Evolutionary conservation across 257 asterid species (phyloP).

Genomic region (Linderniella brevidens): DNA sequence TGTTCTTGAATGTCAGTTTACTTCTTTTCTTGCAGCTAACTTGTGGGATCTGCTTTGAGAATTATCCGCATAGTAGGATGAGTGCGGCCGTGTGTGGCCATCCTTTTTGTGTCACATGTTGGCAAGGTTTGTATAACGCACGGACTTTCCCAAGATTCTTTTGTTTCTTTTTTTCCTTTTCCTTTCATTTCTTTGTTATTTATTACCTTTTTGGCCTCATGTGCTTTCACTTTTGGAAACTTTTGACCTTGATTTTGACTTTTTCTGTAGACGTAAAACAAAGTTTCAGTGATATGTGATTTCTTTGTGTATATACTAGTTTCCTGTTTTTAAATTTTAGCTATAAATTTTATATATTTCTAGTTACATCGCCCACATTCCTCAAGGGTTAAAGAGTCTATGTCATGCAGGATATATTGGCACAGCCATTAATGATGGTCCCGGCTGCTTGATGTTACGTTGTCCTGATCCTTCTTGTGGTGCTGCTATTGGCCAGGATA

Average conservation of each 20-base stretch:
- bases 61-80: constrained; percentile 19
- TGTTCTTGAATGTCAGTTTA: constrained; percentile 3
- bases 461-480: constrained; percentile 82
- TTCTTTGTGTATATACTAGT: neutral
- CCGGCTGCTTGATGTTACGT: constrained; percentile 81
- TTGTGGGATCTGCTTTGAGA: constrained; percentile 82
- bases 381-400: no score
- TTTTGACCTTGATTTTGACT: neutral
- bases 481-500: constrained; percentile 81
- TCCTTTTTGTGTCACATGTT: constrained; percentile 65
- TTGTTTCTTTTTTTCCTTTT: no score
- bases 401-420: constrained; percentile 22
- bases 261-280: neutral
- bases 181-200: no score
- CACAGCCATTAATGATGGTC: constrained; percentile 81
- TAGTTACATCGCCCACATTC: no score
- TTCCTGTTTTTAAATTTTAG: constrained; percentile 25
- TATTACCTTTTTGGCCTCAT: no score
- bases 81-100: constrained; percentile 54
- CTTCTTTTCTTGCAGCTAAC: constrained; percentile 30
- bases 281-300: neutral
- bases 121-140: constrained; percentile 50
- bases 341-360: no score
- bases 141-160: no score
- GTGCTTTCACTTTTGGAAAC: no score